phyloP scores from a whole-genome alignment of 306 rosid species.

The Lathyrus sativus region DNA sequence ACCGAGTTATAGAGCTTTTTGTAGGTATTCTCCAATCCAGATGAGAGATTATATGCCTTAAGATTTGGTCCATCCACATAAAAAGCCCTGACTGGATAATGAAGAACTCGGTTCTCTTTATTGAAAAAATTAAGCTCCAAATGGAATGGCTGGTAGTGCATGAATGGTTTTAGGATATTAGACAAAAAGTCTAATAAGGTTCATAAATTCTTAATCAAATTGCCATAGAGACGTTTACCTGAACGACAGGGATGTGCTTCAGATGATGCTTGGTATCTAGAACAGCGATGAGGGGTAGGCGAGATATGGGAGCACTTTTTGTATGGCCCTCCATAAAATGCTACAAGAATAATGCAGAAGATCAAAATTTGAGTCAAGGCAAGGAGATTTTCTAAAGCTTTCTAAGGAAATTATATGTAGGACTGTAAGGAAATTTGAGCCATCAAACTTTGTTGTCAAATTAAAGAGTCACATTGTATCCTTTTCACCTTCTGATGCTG shows the following conservation, averaged over 20 bases:
- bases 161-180: slow-evolving; percentile 43
- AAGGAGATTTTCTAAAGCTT: slow-evolving; percentile 13
- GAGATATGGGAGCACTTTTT: slow-evolving; percentile 85
- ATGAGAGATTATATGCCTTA: slow-evolving; percentile 74
- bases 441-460: slow-evolving; percentile 28
- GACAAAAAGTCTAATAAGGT: slow-evolving; percentile 26
- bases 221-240: slow-evolving; percentile 51
- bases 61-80: slow-evolving; percentile 82
- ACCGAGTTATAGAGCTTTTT: slow-evolving; percentile 88
- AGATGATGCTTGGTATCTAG: slow-evolving; percentile 81
- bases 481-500: slow-evolving; percentile 19
- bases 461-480: slow-evolving; percentile 21
- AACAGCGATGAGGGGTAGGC: slow-evolving; percentile 85
- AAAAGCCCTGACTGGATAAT: slow-evolving; percentile 93
- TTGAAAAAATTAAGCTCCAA: slow-evolving; percentile 95
- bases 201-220: slow-evolving; percentile 37
- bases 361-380: slow-evolving; percentile 13
- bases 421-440: slow-evolving; percentile 20
- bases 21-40: slow-evolving; percentile 80
- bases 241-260: slow-evolving; percentile 83
- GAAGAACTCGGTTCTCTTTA: slow-evolving; percentile 92
- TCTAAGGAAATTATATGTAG: slow-evolving; percentile 24
- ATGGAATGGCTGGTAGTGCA: slow-evolving; percentile 79
- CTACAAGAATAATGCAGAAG: slow-evolving; percentile 53
- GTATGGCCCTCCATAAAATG: slow-evolving; percentile 98